Base-by-base conservation (phyloP, 1,284 basidiomycete genomes). In the Ceratobasidium sp. region DNA sequence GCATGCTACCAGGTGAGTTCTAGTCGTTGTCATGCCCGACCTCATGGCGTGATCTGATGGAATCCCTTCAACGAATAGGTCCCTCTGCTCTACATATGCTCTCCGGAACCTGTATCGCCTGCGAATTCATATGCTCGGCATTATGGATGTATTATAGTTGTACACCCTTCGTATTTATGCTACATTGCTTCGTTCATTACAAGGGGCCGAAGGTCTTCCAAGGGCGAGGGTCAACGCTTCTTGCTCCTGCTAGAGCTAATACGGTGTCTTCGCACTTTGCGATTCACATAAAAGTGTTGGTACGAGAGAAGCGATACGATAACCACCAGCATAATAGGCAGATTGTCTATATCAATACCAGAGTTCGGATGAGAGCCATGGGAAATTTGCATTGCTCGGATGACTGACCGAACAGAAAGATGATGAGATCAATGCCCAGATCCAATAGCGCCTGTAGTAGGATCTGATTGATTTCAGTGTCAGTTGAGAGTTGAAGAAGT, bases 81-180 rank as follows among this genome's bases (percentile, higher is more conserved):
- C 22, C 43, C 27, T 42, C n/a, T 25, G 27, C 13, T 49, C 32
- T 45, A 40, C 38, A 40, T 17, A 40, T 40, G 38, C 17, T 40
- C 38, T 40, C 38, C 22, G 25, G 17, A 10, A 62, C 42, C 57
- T 62, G 53, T 55, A 62, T 62, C 29, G 45, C 38, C 15, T 49
- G 57, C 43, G 8, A 20, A 20, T 20, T 22, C n/a, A 47, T 7
- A 15, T 47, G 13, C 13, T 12, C 22, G 45, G 38, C 17, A 49
- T 38, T 50, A 62, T 53, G 62, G 54, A 53, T 65, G 62, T 65
- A 65, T 43, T 65, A 27, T 65, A 65, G 60, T 53, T 42, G 50
- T 49, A 52, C 54, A 53, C 62, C 49, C n/a, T 65, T 65, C 49
- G 50, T 54, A 65, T 65, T 65, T 65, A 65, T 65, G n/a, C n/a